Conservation (phyloP, 2,329 filamentous ascomycete species). For the Cladophialophora bantiana region DNA sequence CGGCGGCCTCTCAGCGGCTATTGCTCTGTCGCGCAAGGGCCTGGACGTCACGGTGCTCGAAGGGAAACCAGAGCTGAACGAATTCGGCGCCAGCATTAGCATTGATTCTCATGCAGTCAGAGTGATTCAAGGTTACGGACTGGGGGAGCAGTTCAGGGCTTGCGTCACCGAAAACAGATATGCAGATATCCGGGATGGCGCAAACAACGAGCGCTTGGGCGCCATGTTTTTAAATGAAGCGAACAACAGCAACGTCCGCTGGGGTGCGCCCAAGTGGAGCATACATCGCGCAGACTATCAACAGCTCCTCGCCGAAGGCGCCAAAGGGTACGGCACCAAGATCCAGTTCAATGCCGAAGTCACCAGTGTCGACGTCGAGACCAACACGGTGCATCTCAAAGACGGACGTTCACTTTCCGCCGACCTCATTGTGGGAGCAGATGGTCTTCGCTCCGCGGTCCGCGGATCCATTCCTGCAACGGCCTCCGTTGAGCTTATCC, state of each 20-base stretch:
- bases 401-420: constrained; percentile 17
- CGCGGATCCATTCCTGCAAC: constrained; percentile 14
- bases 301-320: constrained; percentile 13
- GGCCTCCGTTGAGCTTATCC: constrained; percentile 8
- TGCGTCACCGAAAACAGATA: constrained; percentile 15
- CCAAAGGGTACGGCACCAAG: constrained; percentile 3
- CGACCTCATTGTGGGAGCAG: constrained; percentile 19
- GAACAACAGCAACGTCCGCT: constrained; percentile 5
- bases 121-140: constrained; percentile 7
- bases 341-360: constrained; percentile 18
- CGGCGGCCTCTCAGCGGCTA: constrained; percentile 41
- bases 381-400: constrained; percentile 15
- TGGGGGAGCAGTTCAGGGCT: constrained; percentile 4
- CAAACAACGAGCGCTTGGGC: constrained; percentile 3
- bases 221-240: constrained; percentile 7
- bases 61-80: constrained; percentile 34
- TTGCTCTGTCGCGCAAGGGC: constrained; percentile 38
- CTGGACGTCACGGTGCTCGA: constrained; percentile 42
- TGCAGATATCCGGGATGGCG: constrained; percentile 11
- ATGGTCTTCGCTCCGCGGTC: constrained; percentile 13
- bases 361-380: constrained; percentile 16
- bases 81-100: constrained; percentile 35
- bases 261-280: constrained; percentile 6
- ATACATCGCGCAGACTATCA: constrained; percentile 22
- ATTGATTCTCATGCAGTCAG: constrained; percentile 15